Evolutionary conservation across 2,329 filamentous ascomycete genomes (phyloP).

Genomic region (Colletotrichum truncatum): DNA sequence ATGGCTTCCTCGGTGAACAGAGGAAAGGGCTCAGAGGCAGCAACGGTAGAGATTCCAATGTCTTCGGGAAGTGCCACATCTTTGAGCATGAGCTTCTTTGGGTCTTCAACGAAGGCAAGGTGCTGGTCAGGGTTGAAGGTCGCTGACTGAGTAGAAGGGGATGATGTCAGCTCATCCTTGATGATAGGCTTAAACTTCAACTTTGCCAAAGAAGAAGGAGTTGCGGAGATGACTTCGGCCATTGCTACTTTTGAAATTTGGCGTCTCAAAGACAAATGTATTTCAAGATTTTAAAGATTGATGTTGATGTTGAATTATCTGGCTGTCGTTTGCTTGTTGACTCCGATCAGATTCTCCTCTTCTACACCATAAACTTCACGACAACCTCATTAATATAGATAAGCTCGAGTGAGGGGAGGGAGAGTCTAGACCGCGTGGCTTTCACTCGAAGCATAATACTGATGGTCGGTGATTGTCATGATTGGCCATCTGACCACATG

Average conservation of each 20-base stretch:
- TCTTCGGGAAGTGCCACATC: conserved; percentile 64
- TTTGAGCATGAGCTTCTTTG: conserved; percentile 66
- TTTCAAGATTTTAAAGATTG: not conserved
- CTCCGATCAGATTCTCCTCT: too few relatives aligned
- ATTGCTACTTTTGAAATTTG: not conserved
- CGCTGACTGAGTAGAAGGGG: conserved; percentile 14
- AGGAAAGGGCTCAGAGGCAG: conserved; percentile 71
- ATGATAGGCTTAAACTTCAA: not conserved
- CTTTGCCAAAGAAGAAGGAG: not conserved
- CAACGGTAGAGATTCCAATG: conserved; percentile 68
- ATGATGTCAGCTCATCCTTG: not conserved
- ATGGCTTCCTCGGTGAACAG: conserved; percentile 71
- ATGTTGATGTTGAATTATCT: not conserved
- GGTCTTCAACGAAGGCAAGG: conserved; percentile 59
- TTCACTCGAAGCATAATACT: not conserved
- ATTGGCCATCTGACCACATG: not conserved
- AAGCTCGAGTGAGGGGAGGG: not conserved
- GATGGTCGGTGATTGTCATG: not conserved
- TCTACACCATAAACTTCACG: not conserved
- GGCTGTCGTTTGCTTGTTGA: too few relatives aligned
- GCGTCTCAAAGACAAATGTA: not conserved
- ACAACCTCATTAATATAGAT: not conserved
- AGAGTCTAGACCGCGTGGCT: not conserved
- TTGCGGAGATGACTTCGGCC: not conserved
- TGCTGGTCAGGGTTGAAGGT: conserved; percentile 65